Conservation (phyloP, 768 basidiomycete genomes). For the Kwoniella newhampshirensis region DNA sequence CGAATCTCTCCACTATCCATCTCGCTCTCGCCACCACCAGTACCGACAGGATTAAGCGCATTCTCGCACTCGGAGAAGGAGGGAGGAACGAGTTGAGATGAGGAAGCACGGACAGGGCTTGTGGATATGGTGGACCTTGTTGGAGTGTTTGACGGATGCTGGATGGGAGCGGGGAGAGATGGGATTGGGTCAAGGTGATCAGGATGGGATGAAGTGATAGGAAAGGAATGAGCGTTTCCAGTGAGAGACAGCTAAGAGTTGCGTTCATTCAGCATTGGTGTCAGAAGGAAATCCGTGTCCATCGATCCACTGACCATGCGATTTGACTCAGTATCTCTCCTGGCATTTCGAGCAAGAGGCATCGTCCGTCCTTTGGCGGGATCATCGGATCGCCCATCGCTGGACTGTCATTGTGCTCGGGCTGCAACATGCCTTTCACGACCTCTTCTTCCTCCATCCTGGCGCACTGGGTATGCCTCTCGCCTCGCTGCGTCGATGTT, state of each 20-base stretch:
- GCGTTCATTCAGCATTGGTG: not conserved
- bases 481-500: not conserved
- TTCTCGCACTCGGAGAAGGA: slow-evolving; percentile 16
- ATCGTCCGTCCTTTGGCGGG: slow-evolving; percentile 7
- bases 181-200: slow-evolving; percentile 28
- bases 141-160: slow-evolving; percentile 25
- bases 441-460: too few relatives aligned
- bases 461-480: too few relatives aligned
- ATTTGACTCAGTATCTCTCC: slow-evolving; percentile 45
- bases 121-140: slow-evolving; percentile 37
- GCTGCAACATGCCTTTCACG: too few relatives aligned
- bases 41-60: slow-evolving; percentile 32
- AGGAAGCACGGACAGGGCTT: slow-evolving; percentile 28
- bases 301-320: slow-evolving; percentile 41
- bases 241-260: slow-evolving; percentile 34
- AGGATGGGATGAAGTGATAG: slow-evolving; percentile 38
- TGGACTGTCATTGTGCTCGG: not conserved
- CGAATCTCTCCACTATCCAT: slow-evolving; percentile 47
- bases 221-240: slow-evolving; percentile 33
- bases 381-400: slow-evolving; percentile 7
- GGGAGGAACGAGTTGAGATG: slow-evolving; percentile 36
- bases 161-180: slow-evolving; percentile 38
- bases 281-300: not conserved
- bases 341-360: slow-evolving; percentile 38
- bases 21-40: slow-evolving; percentile 43